Base-by-base conservation (phyloP, 371 early-diverging fungal species). In the Mortierella sp. region DNA sequence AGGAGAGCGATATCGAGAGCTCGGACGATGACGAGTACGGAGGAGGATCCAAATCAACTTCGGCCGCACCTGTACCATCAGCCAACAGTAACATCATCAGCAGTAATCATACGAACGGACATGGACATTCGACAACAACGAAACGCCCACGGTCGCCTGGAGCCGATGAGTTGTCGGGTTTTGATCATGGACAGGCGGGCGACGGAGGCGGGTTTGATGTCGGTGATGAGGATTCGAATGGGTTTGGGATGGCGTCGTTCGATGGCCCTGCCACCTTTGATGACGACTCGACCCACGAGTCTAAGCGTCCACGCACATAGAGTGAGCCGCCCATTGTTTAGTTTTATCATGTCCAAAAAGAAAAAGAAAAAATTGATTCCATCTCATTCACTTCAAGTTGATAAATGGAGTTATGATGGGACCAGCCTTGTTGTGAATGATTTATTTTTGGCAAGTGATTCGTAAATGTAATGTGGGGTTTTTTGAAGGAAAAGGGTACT, bases 251-350 rank as follows among this genome's bases (percentile, higher is more conserved):
- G 82, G 77, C 65, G 22, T 45, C 74, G 8, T 81, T 81, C 65
- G 82, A 81, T 64, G 82, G 82, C 31, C 82, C 82, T 14, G 82
- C 77, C 11, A 76, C 82, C 0, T 81, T 81, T 74, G 82, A 77
- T 43, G 82, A 81, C 2, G 82, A 81, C 22, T 34, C 74, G n/a
- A 61, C 71, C 8, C 82, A 81, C 31, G 82, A 81, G 13, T 53
- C 71, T 63, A 81, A 81, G 64, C 73, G 82, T n/a, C 47, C 70
- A n/a, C 82, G 82, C 26, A 70, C 77, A 65, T 81, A 71, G 68
- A 50, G 4, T 24, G 40, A 37, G n/a, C n/a, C 39, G 7, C 22
- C 2, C 26, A n/a, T 44, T 22, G 4, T 44, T 58, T 43, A 16
- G 58, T 55, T n/a, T 43, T 19, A 19, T 34, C 10, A n/a, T 50